phyloP scores from a whole-genome alignment of 805 yeast species.

The Komagataella pseudopastoris region DNA sequence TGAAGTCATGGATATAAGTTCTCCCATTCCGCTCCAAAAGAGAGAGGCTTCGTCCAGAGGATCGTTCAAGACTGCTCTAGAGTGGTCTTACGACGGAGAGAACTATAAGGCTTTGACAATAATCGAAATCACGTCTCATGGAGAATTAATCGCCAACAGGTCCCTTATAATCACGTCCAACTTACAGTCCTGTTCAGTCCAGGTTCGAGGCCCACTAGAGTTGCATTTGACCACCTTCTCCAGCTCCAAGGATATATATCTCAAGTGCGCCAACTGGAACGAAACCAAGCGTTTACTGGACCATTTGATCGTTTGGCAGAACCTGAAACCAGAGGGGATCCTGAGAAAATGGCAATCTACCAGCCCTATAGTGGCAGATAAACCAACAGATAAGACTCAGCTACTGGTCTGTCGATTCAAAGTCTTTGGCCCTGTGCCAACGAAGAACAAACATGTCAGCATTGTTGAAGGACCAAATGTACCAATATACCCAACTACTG shows the following conservation, averaged over 20 bases:
- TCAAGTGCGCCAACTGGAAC: constrained; percentile 19
- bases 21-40: background rate
- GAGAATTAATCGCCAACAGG: constrained; percentile 12
- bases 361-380: constrained; percentile 12
- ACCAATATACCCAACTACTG: constrained; percentile 10
- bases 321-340: constrained; percentile 29
- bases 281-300: constrained; percentile 27
- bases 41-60: background rate
- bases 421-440: constrained; percentile 49
- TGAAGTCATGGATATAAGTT: background rate
- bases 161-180: constrained; percentile 10
- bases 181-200: constrained; percentile 16
- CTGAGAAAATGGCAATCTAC: constrained; percentile 34
- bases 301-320: constrained; percentile 35
- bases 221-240: constrained; percentile 26
- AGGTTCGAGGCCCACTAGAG: constrained; percentile 19
- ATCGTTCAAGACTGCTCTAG: constrained; percentile 4
- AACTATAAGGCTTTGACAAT: constrained; percentile 7
- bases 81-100: constrained; percentile 10
- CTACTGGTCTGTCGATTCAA: constrained; percentile 52
- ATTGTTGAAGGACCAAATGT: constrained; percentile 8
- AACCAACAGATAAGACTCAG: constrained; percentile 11
- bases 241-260: constrained; percentile 17
- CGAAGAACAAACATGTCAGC: constrained; percentile 20
- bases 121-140: constrained; percentile 12